These are phyloP conservation scores for Aspergillus homomorphus DNA, from an alignment of 495 filamentous ascomycete genomes.

Conservation along the genomic window DNA sequence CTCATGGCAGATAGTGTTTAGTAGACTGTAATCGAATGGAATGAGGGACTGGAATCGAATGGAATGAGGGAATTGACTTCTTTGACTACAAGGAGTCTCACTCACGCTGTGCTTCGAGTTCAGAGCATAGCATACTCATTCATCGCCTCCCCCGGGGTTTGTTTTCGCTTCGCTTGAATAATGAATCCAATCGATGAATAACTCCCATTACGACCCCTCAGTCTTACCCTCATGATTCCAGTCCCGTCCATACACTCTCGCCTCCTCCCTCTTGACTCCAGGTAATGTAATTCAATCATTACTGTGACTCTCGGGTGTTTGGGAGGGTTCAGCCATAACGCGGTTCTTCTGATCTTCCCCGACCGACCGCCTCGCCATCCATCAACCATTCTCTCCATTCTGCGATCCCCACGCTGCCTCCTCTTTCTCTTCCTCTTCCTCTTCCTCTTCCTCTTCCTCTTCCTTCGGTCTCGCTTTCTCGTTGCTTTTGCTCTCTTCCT, in stretches of 20 bases:
- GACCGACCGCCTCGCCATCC: slow-evolving; percentile 26
- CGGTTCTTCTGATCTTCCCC: slow-evolving; percentile 17
- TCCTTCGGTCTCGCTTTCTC: neutral
- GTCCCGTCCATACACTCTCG: neutral
- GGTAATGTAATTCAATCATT: neutral
- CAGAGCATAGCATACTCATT: neutral
- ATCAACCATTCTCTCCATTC: slow-evolving; percentile 1
- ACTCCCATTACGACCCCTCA: neutral
- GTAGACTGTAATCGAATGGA: neutral
- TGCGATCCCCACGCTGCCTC: slow-evolving; percentile 21
- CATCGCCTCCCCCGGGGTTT: neutral
- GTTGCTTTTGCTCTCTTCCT: neutral
- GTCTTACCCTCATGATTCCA: neutral
- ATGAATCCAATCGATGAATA: neutral
- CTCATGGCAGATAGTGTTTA: too few species aligned
- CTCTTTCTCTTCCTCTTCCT: slow-evolving; percentile 10
- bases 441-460: neutral
- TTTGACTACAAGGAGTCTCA: too few species aligned
- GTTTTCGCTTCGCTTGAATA: too few species aligned
- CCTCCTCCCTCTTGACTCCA: neutral
- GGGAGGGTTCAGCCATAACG: neutral
- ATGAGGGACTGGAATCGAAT: neutral
- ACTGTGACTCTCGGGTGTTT: neutral
- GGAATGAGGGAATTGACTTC: too few species aligned
- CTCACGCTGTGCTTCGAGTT: neutral